These are phyloP conservation scores for Xylaria grammica DNA, from an alignment of 495 filamentous ascomycete species.

Conservation along the genomic window DNA sequence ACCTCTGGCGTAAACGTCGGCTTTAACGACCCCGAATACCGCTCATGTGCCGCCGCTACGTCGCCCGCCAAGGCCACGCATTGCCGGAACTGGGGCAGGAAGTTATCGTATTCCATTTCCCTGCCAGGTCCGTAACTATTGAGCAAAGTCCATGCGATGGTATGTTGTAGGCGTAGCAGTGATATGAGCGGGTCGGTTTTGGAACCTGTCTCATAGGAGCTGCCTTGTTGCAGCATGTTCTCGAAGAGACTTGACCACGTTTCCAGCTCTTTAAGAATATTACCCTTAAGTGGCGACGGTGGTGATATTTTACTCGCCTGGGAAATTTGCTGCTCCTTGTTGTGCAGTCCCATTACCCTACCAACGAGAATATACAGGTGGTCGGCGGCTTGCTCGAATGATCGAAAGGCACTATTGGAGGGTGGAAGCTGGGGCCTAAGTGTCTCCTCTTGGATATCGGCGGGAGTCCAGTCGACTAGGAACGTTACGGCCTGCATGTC, in stretches of 20 bases:
- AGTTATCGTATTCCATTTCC: conserved; percentile 28
- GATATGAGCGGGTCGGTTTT: background rate
- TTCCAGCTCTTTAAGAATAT: conserved; percentile 19
- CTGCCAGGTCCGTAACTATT: conserved; percentile 22
- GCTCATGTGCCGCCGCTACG: conserved; percentile 7
- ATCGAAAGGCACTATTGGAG: conserved; percentile 6
- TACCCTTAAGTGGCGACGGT: conserved; percentile 12
- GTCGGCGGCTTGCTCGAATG: conserved; percentile 26
- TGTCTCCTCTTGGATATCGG: conserved; percentile 20
- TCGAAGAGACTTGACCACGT: conserved; percentile 25
- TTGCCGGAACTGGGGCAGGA: conserved; percentile 25
- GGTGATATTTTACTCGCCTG: background rate
- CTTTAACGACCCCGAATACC: conserved; percentile 15
- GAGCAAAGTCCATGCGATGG: conserved; percentile 35
- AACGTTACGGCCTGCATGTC: conserved; percentile 36
- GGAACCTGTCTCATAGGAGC: background rate
- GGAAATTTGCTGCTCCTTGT: conserved; percentile 7
- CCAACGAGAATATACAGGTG: conserved; percentile 22
- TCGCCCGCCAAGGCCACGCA: conserved; percentile 11
- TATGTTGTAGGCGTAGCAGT: conserved; percentile 37
- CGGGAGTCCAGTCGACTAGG: conserved; percentile 25
- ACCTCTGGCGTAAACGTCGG: conserved; percentile 29
- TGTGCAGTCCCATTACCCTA: conserved; percentile 23
- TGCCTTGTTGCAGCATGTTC: conserved; percentile 17
- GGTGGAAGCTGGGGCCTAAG: background rate